Evolutionary conservation across 495 filamentous ascomycete genomes (phyloP), one percentile per base, ranked within the genome.

Genomic region (Xeromyces bisporus): DNA sequence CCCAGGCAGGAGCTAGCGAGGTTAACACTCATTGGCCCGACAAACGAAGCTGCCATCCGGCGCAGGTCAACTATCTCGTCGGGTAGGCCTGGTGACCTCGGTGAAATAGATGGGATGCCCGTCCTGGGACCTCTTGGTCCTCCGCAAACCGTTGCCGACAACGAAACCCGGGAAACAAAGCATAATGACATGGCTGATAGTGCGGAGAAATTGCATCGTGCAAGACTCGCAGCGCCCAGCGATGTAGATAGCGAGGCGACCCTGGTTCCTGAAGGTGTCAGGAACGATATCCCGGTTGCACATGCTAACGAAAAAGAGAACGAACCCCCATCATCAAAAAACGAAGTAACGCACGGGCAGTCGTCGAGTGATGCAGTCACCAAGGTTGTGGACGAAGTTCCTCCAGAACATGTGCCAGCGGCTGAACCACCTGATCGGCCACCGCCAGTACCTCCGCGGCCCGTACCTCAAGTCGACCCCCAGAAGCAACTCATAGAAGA

Each of bases 1-100:
- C 89, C 89, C 0, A 69, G 77, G 7, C 71, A 71, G 31, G 77
- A 89, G 38, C 67, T 96, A 38, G 87, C 86, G 13, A 74, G 84
- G 23, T 69, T 87, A 17, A 81, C 86, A 2, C 60, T 89, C 26
- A 67, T 77, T 37, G 75, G 65, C 34, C 62, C 69, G 2, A 60
- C 64, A 17, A 66, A 66, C 18, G 72, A 74, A 45, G 67, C 62
- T 10, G 60, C 58, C 3, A 66, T 69, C 29, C 66, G 71, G 21
- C 62, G 67, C 15, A 54, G 56, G 15, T 76, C 72, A 7, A 73
- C 67, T 6, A 55, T 67, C 15, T 48, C 50, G 26, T 49, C 44
- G 29, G 44, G 39, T 18, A 50, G 53, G 28, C 48, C 56, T n/a
- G 41, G 41, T 4, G 44, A 40, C 15, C 53, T 70, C 10, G 70